A percentile compares a stretch with the other conserved stretches of the same genome.
Evolutionary conservation across 179 eudicot species (phyloP).

Genomic region (Beta corolliflora): DNA sequence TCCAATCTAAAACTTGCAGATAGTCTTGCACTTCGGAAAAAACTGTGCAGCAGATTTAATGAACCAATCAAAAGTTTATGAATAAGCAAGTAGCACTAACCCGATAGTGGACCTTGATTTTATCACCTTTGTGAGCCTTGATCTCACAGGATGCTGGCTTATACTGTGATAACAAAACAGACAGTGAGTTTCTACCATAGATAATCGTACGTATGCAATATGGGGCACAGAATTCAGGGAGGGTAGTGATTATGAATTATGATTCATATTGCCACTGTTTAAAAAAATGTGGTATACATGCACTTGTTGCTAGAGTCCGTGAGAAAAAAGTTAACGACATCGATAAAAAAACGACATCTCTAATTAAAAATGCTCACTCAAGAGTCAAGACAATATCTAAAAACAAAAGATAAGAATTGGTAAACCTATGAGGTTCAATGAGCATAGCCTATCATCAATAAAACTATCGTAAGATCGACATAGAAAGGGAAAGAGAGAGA

Average conservation of each 20-base stretch:
- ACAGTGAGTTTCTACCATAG: conserved; percentile 14
- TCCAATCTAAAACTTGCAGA: background rate
- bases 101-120: conserved; percentile 86
- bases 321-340: background rate
- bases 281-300: background rate
- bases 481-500: background rate
- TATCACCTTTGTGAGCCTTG: conserved; percentile 97
- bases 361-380: background rate
- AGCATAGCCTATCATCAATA: background rate
- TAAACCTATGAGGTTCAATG: background rate
- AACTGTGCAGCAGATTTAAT: background rate
- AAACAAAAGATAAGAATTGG: background rate
- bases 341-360: background rate
- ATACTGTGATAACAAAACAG: conserved; percentile 46
- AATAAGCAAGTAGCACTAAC: conserved; percentile 43
- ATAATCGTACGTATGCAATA: background rate
- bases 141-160: conserved; percentile 81
- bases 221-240: background rate
- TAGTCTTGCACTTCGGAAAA: background rate
- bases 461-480: too few species aligned
- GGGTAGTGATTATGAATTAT: background rate
- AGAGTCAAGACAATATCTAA: background rate
- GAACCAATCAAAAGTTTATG: background rate
- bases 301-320: background rate
- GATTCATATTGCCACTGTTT: background rate